These are phyloP conservation scores for Calonectria henricotiae DNA, from an alignment of 2,329 filamentous ascomycete species.

Conservation along the genomic window DNA sequence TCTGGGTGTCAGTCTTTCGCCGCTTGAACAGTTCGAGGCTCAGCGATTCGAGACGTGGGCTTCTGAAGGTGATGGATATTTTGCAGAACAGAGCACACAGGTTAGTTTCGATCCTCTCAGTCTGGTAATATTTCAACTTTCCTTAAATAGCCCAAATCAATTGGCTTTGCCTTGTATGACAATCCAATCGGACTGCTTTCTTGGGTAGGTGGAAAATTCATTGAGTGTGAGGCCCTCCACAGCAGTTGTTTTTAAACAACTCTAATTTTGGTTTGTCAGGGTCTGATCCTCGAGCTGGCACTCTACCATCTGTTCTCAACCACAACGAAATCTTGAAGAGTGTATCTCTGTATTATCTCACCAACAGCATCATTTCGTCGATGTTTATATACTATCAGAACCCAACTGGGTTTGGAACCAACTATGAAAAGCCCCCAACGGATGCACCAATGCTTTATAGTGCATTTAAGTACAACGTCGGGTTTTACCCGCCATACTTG, in stretches of 20 bases:
- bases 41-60: conserved; percentile 22
- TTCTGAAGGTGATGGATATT: conserved; percentile 38
- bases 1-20: conserved; percentile 31
- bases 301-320: conserved; percentile 41
- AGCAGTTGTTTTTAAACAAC: too few relatives aligned
- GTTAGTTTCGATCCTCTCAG: background rate
- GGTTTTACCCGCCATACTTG: conserved; percentile 40
- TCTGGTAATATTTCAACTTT: background rate
- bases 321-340: conserved; percentile 45
- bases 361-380: conserved; percentile 46
- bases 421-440: conserved; percentile 39
- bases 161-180: conserved; percentile 59
- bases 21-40: conserved; percentile 31
- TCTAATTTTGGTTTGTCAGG: conserved; percentile 17
- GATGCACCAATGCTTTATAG: conserved; percentile 43
- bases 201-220: conserved; percentile 62
- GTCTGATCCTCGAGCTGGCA: conserved; percentile 42
- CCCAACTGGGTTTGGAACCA: conserved; percentile 32
- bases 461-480: conserved; percentile 46
- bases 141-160: conserved; percentile 57
- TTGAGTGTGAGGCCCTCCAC: conserved; percentile 37
- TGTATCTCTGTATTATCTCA: conserved; percentile 50
- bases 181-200: conserved; percentile 63
- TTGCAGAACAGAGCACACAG: conserved; percentile 36
- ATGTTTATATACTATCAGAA: conserved; percentile 42